Conservation (phyloP, 345 rosid species). For the Kandelia obovata region DNA sequence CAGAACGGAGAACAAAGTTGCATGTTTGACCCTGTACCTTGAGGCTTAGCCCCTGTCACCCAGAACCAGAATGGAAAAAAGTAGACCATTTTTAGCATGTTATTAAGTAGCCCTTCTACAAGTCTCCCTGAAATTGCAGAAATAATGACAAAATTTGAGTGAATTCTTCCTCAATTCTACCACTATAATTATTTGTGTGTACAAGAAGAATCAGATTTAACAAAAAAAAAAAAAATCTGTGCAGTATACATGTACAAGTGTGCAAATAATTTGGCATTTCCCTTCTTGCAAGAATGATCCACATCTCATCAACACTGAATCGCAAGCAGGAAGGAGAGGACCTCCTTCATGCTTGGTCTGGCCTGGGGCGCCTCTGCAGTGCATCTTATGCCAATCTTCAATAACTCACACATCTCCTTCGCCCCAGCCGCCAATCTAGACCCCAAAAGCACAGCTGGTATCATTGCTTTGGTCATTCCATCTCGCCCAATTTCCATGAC, state of each 20-base stretch:
- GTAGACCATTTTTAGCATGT: too few species aligned
- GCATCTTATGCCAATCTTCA: conserved; percentile 63
- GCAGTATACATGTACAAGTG: neutral
- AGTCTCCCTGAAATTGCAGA: too few species aligned
- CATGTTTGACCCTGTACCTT: too few species aligned
- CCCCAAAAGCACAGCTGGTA: conserved; percentile 53
- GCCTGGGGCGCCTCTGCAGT: conserved; percentile 71
- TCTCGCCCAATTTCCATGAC: conserved; percentile 37
- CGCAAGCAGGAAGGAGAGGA: conserved; percentile 33
- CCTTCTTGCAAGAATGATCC: neutral
- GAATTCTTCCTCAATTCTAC: too few species aligned
- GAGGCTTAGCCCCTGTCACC: too few species aligned
- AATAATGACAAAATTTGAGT: too few species aligned
- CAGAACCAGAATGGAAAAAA: too few species aligned
- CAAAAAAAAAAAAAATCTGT: conserved; percentile 1
- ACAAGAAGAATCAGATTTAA: conserved; percentile 3
- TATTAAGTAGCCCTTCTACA: too few species aligned
- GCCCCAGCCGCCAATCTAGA: conserved; percentile 65
- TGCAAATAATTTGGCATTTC: neutral
- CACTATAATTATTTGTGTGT: too few species aligned
- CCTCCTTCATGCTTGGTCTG: conserved; percentile 94
- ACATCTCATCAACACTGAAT: neutral
- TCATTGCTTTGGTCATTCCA: conserved; percentile 24
- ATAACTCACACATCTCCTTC: conserved; percentile 57
- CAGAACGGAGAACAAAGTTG: too few species aligned